Base-by-base conservation (phyloP, 139 green algal species). In the Tetradesmus obliquus region DNA sequence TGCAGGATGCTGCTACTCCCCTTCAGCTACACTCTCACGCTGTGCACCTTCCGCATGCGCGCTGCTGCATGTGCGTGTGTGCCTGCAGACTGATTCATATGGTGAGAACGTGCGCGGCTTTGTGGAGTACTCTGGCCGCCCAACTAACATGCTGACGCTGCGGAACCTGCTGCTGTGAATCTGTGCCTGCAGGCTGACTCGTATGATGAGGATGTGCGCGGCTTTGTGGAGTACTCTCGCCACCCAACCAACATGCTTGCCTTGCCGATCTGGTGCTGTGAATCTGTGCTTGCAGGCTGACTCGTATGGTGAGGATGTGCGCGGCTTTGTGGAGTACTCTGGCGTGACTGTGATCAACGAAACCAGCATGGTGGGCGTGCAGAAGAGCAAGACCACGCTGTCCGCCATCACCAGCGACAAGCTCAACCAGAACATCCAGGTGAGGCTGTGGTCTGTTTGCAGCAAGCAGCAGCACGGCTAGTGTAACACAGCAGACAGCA, bases 361-460 rank as follows among this genome's bases (percentile, higher is more conserved):
- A 53, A 90, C 86, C 20, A 55, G 20, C 53, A 69, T 91, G 76
- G 88, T 91, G 19, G 89, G 89, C 24, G 81, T 92, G 62, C 89
- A 92, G 80, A 88, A 83, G 62, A 88, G 81, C 89, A 88, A 84
- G 81, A 92, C 89, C 53, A 92, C 89, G 5, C 71, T 92, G 54
- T 88, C 81, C 19, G 55, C 83, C 53, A 92, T 92, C 81, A 92
- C 51, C 54, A 74, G 60, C 69, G 80, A 82, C 51, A 66, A 32
- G 45, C 20, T 58, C 19, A 53, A 57, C 15, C 58, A 12, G 7
- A 22, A 55, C 55, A 91, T 91, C 57, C 8, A 91, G 88, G 88
- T 91, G 32, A n/a, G 88, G n/a, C 2, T 55, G 15, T 3, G 74
- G 5, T 79, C 5, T n/a, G 13, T 22, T 6, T 32, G 71, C 71